A percentile compares a stretch with the other conserved stretches of the same genome.
Evolutionary conservation across 352 stramenopile species (phyloP).

Genomic region (Globisporangium parvum): DNA sequence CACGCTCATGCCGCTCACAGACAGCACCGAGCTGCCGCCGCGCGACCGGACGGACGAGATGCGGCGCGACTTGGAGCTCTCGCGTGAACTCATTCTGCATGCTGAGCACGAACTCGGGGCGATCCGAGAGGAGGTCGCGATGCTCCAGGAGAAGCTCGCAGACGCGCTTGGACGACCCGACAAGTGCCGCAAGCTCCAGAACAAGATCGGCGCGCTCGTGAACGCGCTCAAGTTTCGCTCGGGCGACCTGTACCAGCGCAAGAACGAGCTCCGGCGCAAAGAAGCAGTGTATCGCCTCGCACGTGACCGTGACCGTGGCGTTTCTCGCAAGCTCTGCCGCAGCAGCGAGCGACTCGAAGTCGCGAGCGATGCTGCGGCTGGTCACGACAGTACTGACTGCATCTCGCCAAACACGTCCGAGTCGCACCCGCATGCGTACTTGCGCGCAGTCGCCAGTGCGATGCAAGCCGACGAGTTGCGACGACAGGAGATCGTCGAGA

Average conservation of each 20-base stretch:
- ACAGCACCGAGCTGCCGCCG: not conserved
- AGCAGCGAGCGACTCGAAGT: not conserved
- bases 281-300: constrained; percentile 30
- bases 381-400: not conserved
- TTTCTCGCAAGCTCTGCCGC: not conserved
- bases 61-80: constrained; percentile 41
- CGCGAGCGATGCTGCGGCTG: not conserved
- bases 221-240: constrained; percentile 64
- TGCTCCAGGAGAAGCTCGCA: constrained; percentile 37
- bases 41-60: constrained; percentile 18
- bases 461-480: constrained; percentile 51
- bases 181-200: constrained; percentile 44
- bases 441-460: constrained; percentile 22
- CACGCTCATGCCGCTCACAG: not conserved
- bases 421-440: constrained; percentile 7
- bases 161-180: constrained; percentile 25
- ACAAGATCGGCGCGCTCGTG: constrained; percentile 32
- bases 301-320: constrained; percentile 5
- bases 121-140: constrained; percentile 46
- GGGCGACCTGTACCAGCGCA: constrained; percentile 65
- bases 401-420: not conserved
- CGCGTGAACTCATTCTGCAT: constrained; percentile 56
- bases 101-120: constrained; percentile 54
- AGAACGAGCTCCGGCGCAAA: constrained; percentile 67
- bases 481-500: constrained; percentile 50